phyloP scores from a whole-genome alignment of 441 rosid genomes.

The Brassica balearica region DNA sequence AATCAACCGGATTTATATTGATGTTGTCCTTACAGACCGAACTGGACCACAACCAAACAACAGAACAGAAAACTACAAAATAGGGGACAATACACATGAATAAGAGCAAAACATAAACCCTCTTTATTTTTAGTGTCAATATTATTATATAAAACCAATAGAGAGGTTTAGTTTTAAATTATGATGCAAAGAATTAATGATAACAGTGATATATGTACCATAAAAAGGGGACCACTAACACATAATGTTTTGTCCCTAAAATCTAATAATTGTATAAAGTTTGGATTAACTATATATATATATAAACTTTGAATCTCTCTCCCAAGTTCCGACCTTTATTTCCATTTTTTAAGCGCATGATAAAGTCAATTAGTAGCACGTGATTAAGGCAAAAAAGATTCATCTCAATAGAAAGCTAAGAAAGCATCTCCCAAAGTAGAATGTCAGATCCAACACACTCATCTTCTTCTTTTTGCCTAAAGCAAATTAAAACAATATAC shows the following conservation, averaged over 20 bases:
- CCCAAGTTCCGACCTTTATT: conserved; percentile 6
- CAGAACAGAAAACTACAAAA: conserved; percentile 17
- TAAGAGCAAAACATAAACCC: conserved; percentile 28
- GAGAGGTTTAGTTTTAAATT: conserved; percentile 6
- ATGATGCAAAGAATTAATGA: not conserved
- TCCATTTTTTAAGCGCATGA: conserved; percentile 18
- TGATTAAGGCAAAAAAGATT: conserved; percentile 33
- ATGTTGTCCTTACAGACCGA: conserved; percentile 24
- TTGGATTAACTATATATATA: not conserved
- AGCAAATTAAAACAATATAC: conserved; percentile 19
- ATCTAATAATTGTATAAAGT: conserved; percentile 25
- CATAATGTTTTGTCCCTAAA: conserved; percentile 22
- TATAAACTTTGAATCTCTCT: conserved; percentile 35
- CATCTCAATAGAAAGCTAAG: conserved; percentile 19
- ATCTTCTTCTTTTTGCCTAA: conserved; percentile 18
- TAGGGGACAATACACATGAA: conserved; percentile 32
- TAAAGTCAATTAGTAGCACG: conserved; percentile 42
- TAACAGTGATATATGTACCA: conserved; percentile 27
- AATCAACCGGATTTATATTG: conserved; percentile 10
- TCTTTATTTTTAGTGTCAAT: not conserved
- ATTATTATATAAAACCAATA: not conserved
- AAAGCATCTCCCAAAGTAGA: conserved; percentile 37
- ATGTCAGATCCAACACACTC: conserved; percentile 38
- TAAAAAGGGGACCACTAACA: conserved; percentile 34
- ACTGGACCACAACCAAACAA: conserved; percentile 36